phyloP scores from a whole-genome alignment of 2,329 filamentous ascomycete species.

The Colletotrichum sp. region DNA sequence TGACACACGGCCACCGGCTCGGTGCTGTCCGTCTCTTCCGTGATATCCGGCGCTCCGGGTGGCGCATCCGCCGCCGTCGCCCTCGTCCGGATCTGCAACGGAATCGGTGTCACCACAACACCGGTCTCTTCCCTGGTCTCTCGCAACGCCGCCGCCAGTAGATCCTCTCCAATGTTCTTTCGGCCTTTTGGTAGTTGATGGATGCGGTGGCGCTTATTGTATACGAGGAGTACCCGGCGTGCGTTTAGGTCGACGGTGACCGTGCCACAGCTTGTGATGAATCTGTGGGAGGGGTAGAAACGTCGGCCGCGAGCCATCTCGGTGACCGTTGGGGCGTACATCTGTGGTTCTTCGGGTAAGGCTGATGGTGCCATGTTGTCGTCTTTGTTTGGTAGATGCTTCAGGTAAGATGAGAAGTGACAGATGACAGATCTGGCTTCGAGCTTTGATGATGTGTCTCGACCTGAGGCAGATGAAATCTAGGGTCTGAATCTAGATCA shows the following conservation, averaged over 20 bases:
- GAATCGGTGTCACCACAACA: constrained; percentile 40
- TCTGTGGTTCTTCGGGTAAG: background rate
- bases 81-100: constrained; percentile 47
- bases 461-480: background rate
- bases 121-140: constrained; percentile 56
- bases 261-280: constrained; percentile 52
- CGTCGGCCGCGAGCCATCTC: constrained; percentile 12
- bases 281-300: constrained; percentile 45
- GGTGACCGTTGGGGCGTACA: constrained; percentile 3
- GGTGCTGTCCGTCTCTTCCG: constrained; percentile 5
- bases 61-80: constrained; percentile 36
- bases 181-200: constrained; percentile 55
- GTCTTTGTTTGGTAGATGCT: background rate
- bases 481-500: background rate
- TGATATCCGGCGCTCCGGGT: constrained; percentile 25
- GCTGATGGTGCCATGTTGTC: constrained; percentile 10
- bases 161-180: constrained; percentile 50
- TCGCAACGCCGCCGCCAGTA: constrained; percentile 46
- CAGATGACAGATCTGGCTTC: background rate
- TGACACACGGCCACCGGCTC: background rate
- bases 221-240: constrained; percentile 45
- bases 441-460: background rate
- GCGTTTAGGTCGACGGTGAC: constrained; percentile 45
- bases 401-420: background rate
- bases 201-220: constrained; percentile 46